Evolutionary conservation across 306 rosid genomes (phyloP).

Genomic region (Parietaria judaica): DNA sequence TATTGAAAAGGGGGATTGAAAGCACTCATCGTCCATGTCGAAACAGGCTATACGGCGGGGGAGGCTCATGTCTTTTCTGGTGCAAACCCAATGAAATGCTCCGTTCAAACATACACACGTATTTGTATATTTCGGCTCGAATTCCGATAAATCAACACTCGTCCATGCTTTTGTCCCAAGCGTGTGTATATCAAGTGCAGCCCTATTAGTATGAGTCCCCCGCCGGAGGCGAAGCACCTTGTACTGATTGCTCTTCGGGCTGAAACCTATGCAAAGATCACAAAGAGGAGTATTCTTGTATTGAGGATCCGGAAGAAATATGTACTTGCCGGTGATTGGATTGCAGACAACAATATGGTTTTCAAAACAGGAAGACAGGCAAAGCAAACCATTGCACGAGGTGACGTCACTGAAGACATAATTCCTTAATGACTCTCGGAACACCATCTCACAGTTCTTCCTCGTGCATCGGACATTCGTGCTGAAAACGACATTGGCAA

Average conservation of each 20-base stretch:
- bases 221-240: constrained; percentile 1
- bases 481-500: not conserved
- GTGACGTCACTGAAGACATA: not conserved
- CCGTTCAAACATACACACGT: not conserved
- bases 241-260: too few species aligned
- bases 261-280: not conserved
- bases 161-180: constrained; percentile 18
- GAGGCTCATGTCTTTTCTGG: not conserved
- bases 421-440: too few species aligned
- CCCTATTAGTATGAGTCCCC: too few species aligned
- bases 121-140: too few species aligned
- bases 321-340: constrained; percentile 11
- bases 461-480: too few species aligned
- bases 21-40: not conserved
- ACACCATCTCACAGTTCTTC: too few species aligned
- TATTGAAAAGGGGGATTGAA: too few species aligned
- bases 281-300: too few species aligned
- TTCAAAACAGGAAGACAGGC: not conserved
- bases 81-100: constrained; percentile 18
- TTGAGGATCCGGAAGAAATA: not conserved
- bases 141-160: too few species aligned
- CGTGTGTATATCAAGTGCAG: not conserved
- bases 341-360: not conserved
- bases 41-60: not conserved
- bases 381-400: constrained; percentile 16